Conservation (phyloP, 2,329 filamentous ascomycete species). For the Sporothrix brasiliensis region DNA sequence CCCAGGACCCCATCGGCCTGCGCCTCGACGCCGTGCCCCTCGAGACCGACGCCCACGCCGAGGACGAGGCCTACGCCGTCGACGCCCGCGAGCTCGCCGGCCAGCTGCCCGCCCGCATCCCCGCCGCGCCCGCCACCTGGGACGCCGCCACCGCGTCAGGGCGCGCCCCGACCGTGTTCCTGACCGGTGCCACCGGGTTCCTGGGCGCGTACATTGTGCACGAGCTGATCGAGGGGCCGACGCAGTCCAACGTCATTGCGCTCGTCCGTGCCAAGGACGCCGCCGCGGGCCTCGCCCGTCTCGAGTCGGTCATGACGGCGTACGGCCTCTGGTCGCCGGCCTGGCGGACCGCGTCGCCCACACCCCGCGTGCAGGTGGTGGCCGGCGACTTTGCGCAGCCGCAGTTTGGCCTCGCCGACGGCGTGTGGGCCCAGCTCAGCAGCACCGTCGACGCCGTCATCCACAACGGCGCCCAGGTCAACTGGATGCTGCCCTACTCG, state of each 20-base stretch:
- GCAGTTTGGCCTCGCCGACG: conserved; percentile 69
- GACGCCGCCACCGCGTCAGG: background rate
- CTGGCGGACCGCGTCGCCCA: conserved; percentile 20
- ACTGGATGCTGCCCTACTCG: conserved; percentile 81
- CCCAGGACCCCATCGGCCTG: conserved; percentile 35
- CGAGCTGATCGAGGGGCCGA: conserved; percentile 68
- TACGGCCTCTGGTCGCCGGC: conserved; percentile 74
- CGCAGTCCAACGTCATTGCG: conserved; percentile 66
- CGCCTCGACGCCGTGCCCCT: conserved; percentile 31
- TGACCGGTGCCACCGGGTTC: conserved; percentile 91
- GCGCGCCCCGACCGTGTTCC: conserved; percentile 63
- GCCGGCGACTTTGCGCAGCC: conserved; percentile 74
- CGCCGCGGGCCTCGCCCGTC: conserved; percentile 53
- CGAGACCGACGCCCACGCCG: conserved; percentile 27
- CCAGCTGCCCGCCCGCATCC: conserved; percentile 38
- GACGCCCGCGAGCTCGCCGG: conserved; percentile 29
- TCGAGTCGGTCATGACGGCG: conserved; percentile 53
- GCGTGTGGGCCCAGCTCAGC: conserved; percentile 66
- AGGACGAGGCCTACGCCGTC: conserved; percentile 35
- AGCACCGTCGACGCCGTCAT: conserved; percentile 71
- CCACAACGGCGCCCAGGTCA: conserved; percentile 79
- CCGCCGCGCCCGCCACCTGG: conserved; percentile 36
- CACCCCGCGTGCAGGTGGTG: conserved; percentile 63
- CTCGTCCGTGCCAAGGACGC: conserved; percentile 72
- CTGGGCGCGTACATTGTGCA: conserved; percentile 78